Evolutionary conservation across 306 rosid species (phyloP), one percentile per base, ranked within the genome.

Genomic region (Prunus davidiana): DNA sequence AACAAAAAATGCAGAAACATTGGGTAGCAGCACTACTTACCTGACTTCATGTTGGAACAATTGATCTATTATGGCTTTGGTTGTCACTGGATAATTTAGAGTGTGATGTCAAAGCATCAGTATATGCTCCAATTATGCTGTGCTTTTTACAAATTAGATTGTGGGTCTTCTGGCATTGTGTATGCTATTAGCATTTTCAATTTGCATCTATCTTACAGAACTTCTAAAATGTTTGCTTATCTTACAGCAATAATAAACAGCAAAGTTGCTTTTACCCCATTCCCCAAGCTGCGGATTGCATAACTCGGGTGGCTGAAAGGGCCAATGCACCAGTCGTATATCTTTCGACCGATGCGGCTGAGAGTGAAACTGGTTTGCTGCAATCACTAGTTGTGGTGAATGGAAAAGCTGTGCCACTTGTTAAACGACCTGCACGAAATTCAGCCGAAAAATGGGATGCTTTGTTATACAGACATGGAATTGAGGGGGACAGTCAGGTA

Each of bases 371-470:
- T 60, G 85, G 86, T 75, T 82, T 92, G 78, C 87, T 95, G 78
- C 96, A 88, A 87, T 92, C 97, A 74, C 92, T 92, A 32, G 81
- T 90, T 69, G 83, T 90, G 75, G 82, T 88, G 76, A 84, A 92
- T 49, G 89, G 93, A 73, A 90, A 87, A 85, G 51, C 91, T 10
- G 86, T 95, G 75, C 97, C 97, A 32, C 93, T 95, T 67, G 92
- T 95, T 77, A 90, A 76, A 60, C 93, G 98, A 64, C 97, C 98
- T 62, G 62, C 92, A 50, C 97, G 92, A 52, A 88, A 86, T 78
- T 84, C 91, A 68, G 98, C 97, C 24, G 98, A 95, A 88, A 95
- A 95, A 77, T 95, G 98, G 98, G 98, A 95, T 86, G 97, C 98
- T 78, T 83, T 95, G 75, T 87, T 95, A 63, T 92, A 92, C 77